Conservation (phyloP, 148 eudicot species). For the Vaccinium myrtillus region DNA sequence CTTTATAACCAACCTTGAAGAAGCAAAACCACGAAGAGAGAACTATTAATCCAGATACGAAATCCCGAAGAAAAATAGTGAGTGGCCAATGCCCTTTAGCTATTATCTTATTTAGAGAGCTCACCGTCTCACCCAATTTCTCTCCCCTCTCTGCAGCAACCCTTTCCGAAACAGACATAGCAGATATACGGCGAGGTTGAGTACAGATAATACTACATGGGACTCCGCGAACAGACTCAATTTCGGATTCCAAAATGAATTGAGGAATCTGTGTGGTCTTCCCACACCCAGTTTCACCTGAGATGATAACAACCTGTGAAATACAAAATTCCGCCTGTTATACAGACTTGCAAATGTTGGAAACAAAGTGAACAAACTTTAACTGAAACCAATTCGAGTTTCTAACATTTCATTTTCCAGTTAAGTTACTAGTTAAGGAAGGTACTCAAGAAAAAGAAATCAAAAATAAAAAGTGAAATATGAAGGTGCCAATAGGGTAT, state of each 20-base stretch:
- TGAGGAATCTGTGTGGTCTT: constrained; percentile 99
- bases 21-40: constrained; percentile 18
- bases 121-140: constrained; percentile 91
- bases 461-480: background rate
- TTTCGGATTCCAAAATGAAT: constrained; percentile 90
- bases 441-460: background rate
- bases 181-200: constrained; percentile 97
- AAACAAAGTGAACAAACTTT: background rate
- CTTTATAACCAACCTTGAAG: constrained; percentile 91
- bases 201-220: constrained; percentile 85
- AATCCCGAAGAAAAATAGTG: background rate
- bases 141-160: constrained; percentile 97
- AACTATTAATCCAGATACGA: background rate
- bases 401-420: background rate
- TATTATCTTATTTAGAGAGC: constrained; percentile 27
- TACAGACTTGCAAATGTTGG: background rate
- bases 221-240: constrained; percentile 74
- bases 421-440: background rate
- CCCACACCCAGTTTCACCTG: constrained; percentile 99
- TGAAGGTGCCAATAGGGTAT: background rate
- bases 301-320: constrained; percentile 79
- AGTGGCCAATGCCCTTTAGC: background rate
- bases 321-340: constrained; percentile 7
- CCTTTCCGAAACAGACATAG: constrained; percentile 94
- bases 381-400: background rate